Conservation (phyloP, 306 rosid genomes). For the Vicia villosa region DNA sequence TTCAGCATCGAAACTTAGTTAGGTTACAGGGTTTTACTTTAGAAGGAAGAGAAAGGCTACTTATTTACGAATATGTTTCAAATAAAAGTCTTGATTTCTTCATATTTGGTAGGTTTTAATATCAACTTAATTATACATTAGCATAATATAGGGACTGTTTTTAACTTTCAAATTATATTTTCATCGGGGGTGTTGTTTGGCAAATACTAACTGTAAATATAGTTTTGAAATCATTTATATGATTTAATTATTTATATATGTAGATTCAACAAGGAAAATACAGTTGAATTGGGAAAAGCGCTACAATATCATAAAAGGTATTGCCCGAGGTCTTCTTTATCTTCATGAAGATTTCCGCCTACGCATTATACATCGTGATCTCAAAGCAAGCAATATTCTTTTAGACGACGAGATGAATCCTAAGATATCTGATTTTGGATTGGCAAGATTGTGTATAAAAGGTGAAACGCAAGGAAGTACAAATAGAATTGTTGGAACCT, state of each 20-base stretch:
- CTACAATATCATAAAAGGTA: slow-evolving; percentile 44
- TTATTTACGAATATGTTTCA: too few species aligned
- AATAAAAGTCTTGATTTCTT: too few species aligned
- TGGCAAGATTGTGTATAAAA: slow-evolving; percentile 37
- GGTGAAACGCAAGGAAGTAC: slow-evolving; percentile 48
- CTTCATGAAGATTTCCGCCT: slow-evolving; percentile 54
- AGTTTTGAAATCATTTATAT: background rate
- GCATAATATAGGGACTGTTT: too few species aligned
- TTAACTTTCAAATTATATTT: too few species aligned
- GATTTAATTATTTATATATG: background rate
- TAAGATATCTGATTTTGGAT: slow-evolving; percentile 55
- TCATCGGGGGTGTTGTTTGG: too few species aligned
- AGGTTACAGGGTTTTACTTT: too few species aligned
- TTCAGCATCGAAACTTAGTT: too few species aligned
- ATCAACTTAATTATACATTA: too few species aligned
- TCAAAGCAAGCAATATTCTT: too few species aligned
- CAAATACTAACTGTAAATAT: too few species aligned
- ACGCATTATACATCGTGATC: slow-evolving; percentile 40
- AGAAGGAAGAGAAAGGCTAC: too few species aligned
- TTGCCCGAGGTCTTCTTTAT: slow-evolving; percentile 47
- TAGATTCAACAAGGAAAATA: slow-evolving; percentile 35
- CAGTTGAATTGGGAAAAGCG: slow-evolving; percentile 43
- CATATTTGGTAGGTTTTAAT: too few species aligned
- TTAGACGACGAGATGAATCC: slow-evolving; percentile 47
- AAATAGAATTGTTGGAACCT: slow-evolving; percentile 43